A percentile compares a stretch with the other conserved stretches of the same genome.
Conservation (phyloP, 345 rosid genomes). For the Aquilaria malaccensis region DNA sequence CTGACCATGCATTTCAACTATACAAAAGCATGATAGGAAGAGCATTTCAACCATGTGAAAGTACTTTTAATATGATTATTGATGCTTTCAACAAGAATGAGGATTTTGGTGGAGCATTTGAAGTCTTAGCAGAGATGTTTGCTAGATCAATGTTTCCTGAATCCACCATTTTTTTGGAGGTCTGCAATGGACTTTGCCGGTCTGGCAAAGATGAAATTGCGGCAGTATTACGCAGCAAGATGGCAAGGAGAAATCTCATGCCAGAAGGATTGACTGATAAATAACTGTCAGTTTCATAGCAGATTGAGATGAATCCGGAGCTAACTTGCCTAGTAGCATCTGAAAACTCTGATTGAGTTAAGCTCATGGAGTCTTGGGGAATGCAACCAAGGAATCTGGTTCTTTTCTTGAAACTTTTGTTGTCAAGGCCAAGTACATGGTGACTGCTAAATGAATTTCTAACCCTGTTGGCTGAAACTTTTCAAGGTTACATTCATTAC, state of each 20-base stretch:
- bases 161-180: slow-evolving; percentile 27
- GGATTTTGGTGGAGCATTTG: slow-evolving; percentile 64
- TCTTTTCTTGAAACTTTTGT: too few species aligned
- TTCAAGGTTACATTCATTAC: too few species aligned
- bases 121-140: slow-evolving; percentile 53
- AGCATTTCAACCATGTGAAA: slow-evolving; percentile 54
- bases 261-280: slow-evolving; percentile 23
- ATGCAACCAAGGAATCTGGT: too few species aligned
- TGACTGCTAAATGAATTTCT: too few species aligned
- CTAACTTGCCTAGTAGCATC: too few species aligned
- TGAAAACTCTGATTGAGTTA: too few species aligned
- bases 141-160: slow-evolving; percentile 39
- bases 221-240: slow-evolving; percentile 25
- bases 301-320: background rate
- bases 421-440: too few species aligned
- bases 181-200: slow-evolving; percentile 40
- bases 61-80: slow-evolving; percentile 38
- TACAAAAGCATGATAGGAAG: slow-evolving; percentile 66
- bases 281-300: slow-evolving; percentile 7
- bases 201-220: slow-evolving; percentile 48
- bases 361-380: too few species aligned
- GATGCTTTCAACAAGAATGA: slow-evolving; percentile 44
- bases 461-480: too few species aligned
- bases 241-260: slow-evolving; percentile 33
- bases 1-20: slow-evolving; percentile 60